Evolutionary conservation across 371 early-diverging fungal genomes (phyloP).

Genomic region (Mycotypha africana): DNA sequence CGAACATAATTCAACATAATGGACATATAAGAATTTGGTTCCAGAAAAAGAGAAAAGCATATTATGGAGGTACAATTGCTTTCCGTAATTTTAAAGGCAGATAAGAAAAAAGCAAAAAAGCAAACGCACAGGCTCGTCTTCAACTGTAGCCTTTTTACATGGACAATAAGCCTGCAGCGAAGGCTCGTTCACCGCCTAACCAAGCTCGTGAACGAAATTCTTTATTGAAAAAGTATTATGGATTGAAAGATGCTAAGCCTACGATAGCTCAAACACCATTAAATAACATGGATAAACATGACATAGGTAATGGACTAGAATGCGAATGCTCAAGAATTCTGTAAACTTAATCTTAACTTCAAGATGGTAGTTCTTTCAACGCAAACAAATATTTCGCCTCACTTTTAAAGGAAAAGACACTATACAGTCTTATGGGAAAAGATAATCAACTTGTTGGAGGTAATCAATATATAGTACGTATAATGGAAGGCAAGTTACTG

Average conservation of each 20-base stretch:
- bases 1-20: slow-evolving; percentile 38
- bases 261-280: no score
- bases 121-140: background rate
- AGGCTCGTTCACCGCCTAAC: no score
- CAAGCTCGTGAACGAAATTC: slow-evolving; percentile 22
- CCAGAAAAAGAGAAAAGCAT: no score
- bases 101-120: no score
- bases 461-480: slow-evolving; percentile 16
- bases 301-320: no score
- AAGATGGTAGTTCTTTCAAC: slow-evolving; percentile 59
- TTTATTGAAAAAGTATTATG: slow-evolving; percentile 37
- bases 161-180: no score
- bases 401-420: slow-evolving; percentile 59
- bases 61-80: no score
- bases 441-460: slow-evolving; percentile 74
- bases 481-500: background rate
- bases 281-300: no score
- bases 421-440: slow-evolving; percentile 61
- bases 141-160: no score
- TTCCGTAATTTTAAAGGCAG: no score
- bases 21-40: no score
- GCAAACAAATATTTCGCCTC: slow-evolving; percentile 69
- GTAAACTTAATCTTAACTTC: background rate
- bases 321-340: no score
- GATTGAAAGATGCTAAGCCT: slow-evolving; percentile 11